phyloP scores from a whole-genome alignment of 148 eudicot genomes.

The Polygonum maritimum region DNA sequence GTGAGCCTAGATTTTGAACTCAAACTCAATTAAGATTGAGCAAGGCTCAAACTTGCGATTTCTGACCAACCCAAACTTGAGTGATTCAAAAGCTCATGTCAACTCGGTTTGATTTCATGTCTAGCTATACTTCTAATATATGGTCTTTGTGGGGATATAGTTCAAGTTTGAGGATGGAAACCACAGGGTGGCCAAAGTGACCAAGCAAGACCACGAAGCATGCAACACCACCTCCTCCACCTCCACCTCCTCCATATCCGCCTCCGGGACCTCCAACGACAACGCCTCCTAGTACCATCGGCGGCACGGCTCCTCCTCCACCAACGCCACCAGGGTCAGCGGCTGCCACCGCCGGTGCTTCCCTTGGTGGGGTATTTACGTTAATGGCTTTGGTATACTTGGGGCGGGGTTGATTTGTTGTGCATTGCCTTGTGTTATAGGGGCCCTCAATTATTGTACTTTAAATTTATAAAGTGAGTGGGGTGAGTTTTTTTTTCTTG shows the following conservation, averaged over 20 bases:
- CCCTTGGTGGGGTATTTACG: neutral
- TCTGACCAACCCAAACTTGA: neutral
- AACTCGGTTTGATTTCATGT: too few species aligned
- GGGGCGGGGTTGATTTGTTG: neutral
- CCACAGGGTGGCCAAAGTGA: constrained; percentile 2
- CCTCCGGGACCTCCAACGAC: neutral
- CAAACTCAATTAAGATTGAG: too few species aligned
- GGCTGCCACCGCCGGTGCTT: neutral
- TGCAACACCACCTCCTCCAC: neutral
- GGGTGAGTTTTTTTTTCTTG: neutral
- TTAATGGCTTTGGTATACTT: neutral
- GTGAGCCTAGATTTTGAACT: too few species aligned
- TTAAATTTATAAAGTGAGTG: neutral
- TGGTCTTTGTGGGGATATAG: neutral
- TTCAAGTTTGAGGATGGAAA: constrained; percentile 1
- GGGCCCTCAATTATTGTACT: too few species aligned
- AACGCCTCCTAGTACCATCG: neutral
- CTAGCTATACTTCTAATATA: too few species aligned
- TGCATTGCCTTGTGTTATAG: too few species aligned
- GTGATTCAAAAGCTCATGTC: too few species aligned
- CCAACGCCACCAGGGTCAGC: neutral
- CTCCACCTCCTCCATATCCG: neutral
- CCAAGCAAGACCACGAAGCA: neutral
- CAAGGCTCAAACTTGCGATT: too few species aligned
- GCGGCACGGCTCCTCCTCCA: neutral